Conservation (phyloP, 2,329 filamentous ascomycete genomes). For the Xylariaceae sp. region DNA sequence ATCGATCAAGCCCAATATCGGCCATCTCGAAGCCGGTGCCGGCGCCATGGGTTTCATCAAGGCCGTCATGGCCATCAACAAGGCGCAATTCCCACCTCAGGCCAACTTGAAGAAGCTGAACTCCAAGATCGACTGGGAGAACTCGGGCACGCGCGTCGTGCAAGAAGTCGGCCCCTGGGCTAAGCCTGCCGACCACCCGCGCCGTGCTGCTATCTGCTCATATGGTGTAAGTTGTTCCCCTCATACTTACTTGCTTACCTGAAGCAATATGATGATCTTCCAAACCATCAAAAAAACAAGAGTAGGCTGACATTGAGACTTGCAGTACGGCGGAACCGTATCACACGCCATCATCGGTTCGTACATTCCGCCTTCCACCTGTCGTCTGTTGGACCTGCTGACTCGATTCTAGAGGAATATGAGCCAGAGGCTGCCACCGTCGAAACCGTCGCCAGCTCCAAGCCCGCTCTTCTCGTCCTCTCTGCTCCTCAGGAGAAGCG, state of each 20-base stretch:
- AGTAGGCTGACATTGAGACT: neutral
- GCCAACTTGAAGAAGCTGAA: conserved; percentile 32
- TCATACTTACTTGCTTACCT: neutral
- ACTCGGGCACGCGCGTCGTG: conserved; percentile 22
- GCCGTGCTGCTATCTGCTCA: conserved; percentile 28
- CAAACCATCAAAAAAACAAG: neutral
- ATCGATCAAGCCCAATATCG: conserved; percentile 29
- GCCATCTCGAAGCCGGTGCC: conserved; percentile 29
- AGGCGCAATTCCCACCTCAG: conserved; percentile 29
- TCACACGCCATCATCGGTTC: conserved; percentile 29
- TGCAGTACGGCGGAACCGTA: conserved; percentile 30
- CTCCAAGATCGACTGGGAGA: conserved; percentile 29
- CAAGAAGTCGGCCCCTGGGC: conserved; percentile 22
- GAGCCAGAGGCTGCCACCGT: neutral
- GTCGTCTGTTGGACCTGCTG: neutral
- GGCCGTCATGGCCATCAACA: conserved; percentile 22
- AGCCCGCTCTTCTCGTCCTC: conserved; percentile 7
- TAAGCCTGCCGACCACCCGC: conserved; percentile 8
- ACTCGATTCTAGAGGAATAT: conserved; percentile 12
- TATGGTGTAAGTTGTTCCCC: conserved; percentile 21
- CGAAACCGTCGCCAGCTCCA: neutral
- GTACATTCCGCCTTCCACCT: neutral
- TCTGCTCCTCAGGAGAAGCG: conserved; percentile 14
- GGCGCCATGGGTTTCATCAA: conserved; percentile 26
- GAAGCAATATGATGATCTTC: neutral